Evolutionary conservation across 306 rosid species (phyloP).

Genomic region (Cyamopsis tetragonoloba): DNA sequence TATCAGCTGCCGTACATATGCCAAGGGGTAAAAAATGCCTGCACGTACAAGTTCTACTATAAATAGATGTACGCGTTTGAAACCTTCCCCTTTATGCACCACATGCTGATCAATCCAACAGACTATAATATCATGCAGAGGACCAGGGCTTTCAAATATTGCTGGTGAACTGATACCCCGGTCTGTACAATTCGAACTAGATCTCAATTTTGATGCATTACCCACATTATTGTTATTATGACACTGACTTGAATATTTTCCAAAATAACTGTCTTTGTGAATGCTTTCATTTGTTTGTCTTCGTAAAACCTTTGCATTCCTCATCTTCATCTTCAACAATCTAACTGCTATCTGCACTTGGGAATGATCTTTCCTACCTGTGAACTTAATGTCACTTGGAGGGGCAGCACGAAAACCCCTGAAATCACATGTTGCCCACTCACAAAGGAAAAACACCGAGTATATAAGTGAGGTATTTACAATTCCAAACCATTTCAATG

Average conservation of each 20-base stretch:
- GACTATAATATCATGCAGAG: slow-evolving; percentile 86
- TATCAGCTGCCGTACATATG: slow-evolving; percentile 90
- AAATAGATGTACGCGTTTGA: slow-evolving; percentile 68
- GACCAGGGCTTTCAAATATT: slow-evolving; percentile 82
- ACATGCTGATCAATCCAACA: slow-evolving; percentile 99
- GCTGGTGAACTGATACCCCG: slow-evolving; percentile 34
- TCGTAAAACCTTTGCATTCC: slow-evolving; percentile 45
- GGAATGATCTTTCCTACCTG: slow-evolving; percentile 85
- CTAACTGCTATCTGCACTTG: slow-evolving; percentile 70
- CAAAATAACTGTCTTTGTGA: slow-evolving; percentile 26
- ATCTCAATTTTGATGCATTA: slow-evolving; percentile 35
- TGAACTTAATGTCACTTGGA: slow-evolving; percentile 57
- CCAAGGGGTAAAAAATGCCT: slow-evolving; percentile 81
- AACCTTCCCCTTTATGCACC: slow-evolving; percentile 75
- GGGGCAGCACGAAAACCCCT: slow-evolving; percentile 65
- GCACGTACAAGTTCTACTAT: slow-evolving; percentile 71
- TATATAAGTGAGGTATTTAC: slow-evolving; percentile 52
- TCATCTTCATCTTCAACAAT: slow-evolving; percentile 67
- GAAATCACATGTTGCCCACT: slow-evolving; percentile 98
- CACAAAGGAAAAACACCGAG: slow-evolving; percentile 87
- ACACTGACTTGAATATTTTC: slow-evolving; percentile 42
- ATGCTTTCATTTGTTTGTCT: slow-evolving; percentile 36
- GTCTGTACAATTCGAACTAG: slow-evolving; percentile 32
- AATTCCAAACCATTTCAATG: slow-evolving; percentile 77
- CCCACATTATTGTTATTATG: slow-evolving; percentile 31